phyloP scores from a whole-genome alignment of 2,329 filamentous ascomycete genomes.

The Ramichloridium luteum region DNA sequence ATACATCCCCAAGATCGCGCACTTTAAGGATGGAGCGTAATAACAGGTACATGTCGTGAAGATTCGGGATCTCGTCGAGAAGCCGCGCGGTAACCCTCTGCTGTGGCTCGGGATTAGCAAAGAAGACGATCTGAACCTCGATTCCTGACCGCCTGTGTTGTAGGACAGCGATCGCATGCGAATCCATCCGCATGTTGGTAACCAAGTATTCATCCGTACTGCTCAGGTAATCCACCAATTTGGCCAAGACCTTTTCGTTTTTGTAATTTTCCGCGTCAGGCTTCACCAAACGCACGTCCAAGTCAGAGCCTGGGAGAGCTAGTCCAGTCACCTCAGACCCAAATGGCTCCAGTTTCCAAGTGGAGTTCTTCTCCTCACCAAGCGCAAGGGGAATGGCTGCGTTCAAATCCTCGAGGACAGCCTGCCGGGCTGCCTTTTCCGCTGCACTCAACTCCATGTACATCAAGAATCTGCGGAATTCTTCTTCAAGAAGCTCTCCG shows the following conservation, averaged over 20 bases:
- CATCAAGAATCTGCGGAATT: constrained; percentile 34
- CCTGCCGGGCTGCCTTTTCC: constrained; percentile 30
- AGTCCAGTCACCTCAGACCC: constrained; percentile 44
- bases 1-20: constrained; percentile 37
- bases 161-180: constrained; percentile 9
- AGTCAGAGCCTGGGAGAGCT: constrained; percentile 40
- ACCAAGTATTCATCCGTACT: constrained; percentile 28
- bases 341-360: constrained; percentile 28
- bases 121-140: constrained; percentile 40
- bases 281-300: constrained; percentile 36
- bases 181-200: constrained; percentile 16
- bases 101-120: constrained; percentile 29
- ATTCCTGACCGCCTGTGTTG: constrained; percentile 38
- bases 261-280: constrained; percentile 14
- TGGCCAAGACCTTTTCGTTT: constrained; percentile 3
- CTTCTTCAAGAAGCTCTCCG: constrained; percentile 20
- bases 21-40: constrained; percentile 40
- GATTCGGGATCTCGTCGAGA: constrained; percentile 36
- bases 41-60: constrained; percentile 38
- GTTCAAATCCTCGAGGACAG: constrained; percentile 23
- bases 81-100: constrained; percentile 36
- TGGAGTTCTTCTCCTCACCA: constrained; percentile 17
- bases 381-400: constrained; percentile 18
- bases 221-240: constrained; percentile 5
- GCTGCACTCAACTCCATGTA: constrained; percentile 32